Evolutionary conservation across 2,329 filamentous ascomycete genomes (phyloP).

Genomic region (Cladosporium sp.): DNA sequence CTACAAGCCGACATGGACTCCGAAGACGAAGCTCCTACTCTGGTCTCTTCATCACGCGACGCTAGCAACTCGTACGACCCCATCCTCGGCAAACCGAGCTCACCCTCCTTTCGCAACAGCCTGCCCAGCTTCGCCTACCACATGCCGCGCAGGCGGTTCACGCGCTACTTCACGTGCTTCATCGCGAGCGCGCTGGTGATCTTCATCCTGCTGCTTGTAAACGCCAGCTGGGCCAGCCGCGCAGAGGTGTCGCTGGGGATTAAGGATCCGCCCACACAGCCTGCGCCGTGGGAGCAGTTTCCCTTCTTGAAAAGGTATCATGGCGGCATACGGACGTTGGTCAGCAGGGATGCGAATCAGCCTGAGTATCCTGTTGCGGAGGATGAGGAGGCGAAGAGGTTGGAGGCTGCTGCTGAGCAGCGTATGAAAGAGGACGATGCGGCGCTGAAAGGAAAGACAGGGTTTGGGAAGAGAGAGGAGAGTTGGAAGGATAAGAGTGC

Average conservation of each 20-base stretch:
- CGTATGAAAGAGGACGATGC: slow-evolving; percentile 35
- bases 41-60: slow-evolving; percentile 21
- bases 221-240: slow-evolving; percentile 35
- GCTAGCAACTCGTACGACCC: slow-evolving; percentile 23
- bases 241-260: slow-evolving; percentile 53
- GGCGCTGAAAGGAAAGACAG: slow-evolving; percentile 30
- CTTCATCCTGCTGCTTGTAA: slow-evolving; percentile 72
- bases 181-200: slow-evolving; percentile 66
- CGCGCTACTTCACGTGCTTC: slow-evolving; percentile 72
- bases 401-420: slow-evolving; percentile 29
- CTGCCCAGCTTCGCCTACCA: slow-evolving; percentile 28
- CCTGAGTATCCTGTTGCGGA: slow-evolving; percentile 74
- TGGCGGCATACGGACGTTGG: slow-evolving; percentile 73
- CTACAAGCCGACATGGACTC: slow-evolving; percentile 34
- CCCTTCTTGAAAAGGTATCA: slow-evolving; percentile 85
- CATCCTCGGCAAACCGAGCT: slow-evolving; percentile 26
- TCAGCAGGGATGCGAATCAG: slow-evolving; percentile 60
- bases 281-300: slow-evolving; percentile 81
- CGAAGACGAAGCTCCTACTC: slow-evolving; percentile 29
- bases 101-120: slow-evolving; percentile 22
- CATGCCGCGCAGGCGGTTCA: slow-evolving; percentile 55
- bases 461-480: slow-evolving; percentile 28
- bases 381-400: slow-evolving; percentile 51
- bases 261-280: slow-evolving; percentile 50
- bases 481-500: slow-evolving; percentile 22